phyloP scores from a whole-genome alignment of 257 asterid species.

The Forsythia suspensa region DNA sequence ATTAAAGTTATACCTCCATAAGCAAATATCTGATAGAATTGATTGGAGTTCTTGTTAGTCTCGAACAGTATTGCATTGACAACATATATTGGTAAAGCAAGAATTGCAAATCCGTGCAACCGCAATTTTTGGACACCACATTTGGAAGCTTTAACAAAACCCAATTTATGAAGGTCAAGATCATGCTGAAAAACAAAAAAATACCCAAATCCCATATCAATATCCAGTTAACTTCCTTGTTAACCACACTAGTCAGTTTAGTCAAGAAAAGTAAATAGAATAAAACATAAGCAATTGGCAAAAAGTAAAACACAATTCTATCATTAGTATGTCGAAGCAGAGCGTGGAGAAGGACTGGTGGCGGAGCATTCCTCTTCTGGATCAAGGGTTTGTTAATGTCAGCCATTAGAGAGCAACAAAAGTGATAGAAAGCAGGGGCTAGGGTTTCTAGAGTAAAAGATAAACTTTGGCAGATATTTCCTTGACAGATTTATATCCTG shows the following conservation, averaged over 20 bases:
- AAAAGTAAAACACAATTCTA: background rate
- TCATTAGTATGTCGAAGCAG: background rate
- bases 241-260: too few species aligned
- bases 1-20: background rate
- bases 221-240: background rate
- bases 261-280: background rate
- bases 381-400: background rate
- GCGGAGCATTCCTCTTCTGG: background rate
- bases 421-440: background rate
- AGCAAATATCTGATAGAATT: background rate
- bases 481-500: too few species aligned
- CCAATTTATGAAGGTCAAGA: background rate
- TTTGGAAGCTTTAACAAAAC: background rate
- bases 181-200: background rate
- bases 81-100: background rate
- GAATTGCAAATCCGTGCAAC: background rate
- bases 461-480: too few species aligned
- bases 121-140: background rate
- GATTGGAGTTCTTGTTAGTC: background rate
- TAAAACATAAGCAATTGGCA: background rate
- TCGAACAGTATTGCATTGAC: background rate
- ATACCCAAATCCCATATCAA: background rate
- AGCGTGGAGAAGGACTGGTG: too few species aligned
- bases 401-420: background rate
- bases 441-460: background rate